Percentiles rank a stretch among this genome's conserved stretches.
These are phyloP conservation scores for Oenanthe javanica DNA, from an alignment of 140 eudicot genomes.

Conservation along the genomic window DNA sequence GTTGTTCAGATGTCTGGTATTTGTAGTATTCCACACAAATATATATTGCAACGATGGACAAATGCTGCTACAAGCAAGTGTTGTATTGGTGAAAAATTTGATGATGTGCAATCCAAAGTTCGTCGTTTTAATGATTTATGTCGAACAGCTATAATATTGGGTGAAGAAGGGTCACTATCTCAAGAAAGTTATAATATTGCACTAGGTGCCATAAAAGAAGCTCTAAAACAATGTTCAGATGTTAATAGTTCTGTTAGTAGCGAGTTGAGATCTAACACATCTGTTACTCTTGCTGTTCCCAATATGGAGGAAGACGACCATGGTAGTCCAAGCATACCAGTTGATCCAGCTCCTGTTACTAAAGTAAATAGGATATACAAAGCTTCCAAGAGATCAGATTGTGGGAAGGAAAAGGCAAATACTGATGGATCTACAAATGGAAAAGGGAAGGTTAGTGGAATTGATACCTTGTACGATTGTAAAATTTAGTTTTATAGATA, in stretches of 20 bases:
- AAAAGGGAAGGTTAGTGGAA: constrained; percentile 58
- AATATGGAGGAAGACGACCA: constrained; percentile 28
- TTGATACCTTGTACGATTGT: neutral
- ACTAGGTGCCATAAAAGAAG: constrained; percentile 54
- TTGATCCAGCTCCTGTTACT: constrained; percentile 21
- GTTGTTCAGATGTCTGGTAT: constrained; percentile 94
- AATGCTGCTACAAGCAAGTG: constrained; percentile 75
- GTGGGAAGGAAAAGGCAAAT: constrained; percentile 42
- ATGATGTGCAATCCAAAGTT: constrained; percentile 64
- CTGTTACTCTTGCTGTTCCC: constrained; percentile 14
- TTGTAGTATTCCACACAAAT: constrained; percentile 54
- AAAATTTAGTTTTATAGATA: neutral
- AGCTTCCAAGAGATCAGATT: constrained; percentile 40
- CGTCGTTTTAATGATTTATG: constrained; percentile 75
- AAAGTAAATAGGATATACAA: constrained; percentile 25
- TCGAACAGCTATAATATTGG: constrained; percentile 72
- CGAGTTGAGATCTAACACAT: constrained; percentile 25
- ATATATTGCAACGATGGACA: constrained; percentile 79
- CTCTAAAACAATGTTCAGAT: constrained; percentile 47
- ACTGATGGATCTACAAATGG: constrained; percentile 24
- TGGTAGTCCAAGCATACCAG: constrained; percentile 19
- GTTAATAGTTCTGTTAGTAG: constrained; percentile 25
- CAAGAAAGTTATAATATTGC: constrained; percentile 71
- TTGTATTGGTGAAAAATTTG: constrained; percentile 48
- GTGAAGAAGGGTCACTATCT: constrained; percentile 86